Evolutionary conservation across 1,284 basidiomycete genomes (phyloP).

Genomic region (Ganoderma sinense): DNA sequence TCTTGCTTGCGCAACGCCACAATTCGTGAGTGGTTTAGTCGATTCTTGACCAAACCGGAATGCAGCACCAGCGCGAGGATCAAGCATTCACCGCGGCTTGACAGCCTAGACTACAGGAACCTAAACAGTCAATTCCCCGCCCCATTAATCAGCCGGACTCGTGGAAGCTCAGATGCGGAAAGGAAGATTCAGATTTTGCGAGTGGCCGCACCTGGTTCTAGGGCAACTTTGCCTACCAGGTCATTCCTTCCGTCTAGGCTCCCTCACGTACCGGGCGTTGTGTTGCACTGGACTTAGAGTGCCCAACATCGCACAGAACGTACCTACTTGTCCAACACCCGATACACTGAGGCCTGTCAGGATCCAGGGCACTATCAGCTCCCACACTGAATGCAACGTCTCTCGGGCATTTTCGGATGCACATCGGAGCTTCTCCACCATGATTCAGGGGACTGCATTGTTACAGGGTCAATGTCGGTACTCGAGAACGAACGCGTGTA

Average conservation of each 20-base stretch:
- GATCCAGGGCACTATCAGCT: background rate
- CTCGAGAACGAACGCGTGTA: background rate
- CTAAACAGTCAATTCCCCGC: background rate
- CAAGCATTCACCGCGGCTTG: background rate
- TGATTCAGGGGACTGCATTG: background rate
- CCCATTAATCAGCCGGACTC: background rate
- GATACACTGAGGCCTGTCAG: background rate
- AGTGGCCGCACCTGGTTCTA: background rate
- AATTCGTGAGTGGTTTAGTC: slow-evolving; percentile 5
- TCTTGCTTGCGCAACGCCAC: slow-evolving; percentile 1
- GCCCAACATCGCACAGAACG: background rate
- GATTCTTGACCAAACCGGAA: background rate
- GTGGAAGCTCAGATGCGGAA: background rate
- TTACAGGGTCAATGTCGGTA: background rate
- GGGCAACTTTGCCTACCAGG: background rate
- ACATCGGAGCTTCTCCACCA: background rate
- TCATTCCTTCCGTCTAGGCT: background rate
- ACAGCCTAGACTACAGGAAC: background rate
- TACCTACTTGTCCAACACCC: background rate
- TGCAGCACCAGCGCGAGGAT: slow-evolving; percentile 1
- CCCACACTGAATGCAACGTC: background rate
- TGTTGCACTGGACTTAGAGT: background rate
- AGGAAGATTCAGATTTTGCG: slow-evolving; percentile 1
- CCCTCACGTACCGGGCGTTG: background rate
- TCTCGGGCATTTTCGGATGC: background rate